Evolutionary conservation across 1,139 yeast genomes (phyloP), one percentile per base, ranked within the genome.

Genomic region (Cylindricascospora bacillispora): DNA sequence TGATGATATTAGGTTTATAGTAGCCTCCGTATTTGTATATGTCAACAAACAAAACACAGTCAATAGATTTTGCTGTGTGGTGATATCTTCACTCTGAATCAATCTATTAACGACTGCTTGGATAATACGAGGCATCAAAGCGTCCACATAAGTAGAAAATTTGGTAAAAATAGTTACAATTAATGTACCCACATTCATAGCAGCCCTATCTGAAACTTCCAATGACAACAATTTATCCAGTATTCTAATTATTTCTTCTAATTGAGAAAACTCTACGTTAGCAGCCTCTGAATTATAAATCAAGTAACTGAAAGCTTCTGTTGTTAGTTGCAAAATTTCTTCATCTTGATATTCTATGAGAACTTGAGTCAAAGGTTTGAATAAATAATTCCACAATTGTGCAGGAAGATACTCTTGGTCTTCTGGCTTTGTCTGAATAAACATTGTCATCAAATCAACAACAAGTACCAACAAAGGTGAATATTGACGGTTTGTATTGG

Each of bases 41-140:
- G 80, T 70, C 41, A 86, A 60, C 41, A 75, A 71, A 48, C 93
- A 81, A 47, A 85, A 73, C 4, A 89, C 85, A 45, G 74, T 63
- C 6, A 83, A 60, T 39, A 86, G 62, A 45, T 81, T 81, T 45
- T 83, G 93, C 18, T 78, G 69, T 0, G 93, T 74, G 2, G 78
- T 63, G 1, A 82, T 63, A 41, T 77, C 82, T 35, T 71, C 66
- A 1, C 93, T 82, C 3, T 68, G 50, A 0, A 73, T 52, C 9
- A 85, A 61, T 42, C 93, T 65, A 24, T 60, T 57, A 0, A 83
- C 76, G 0, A 92, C 77, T 0, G 93, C 93, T 32, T 71, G 69
- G 15, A 86, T 57, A 17, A 86, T 71, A 33, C 68, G 69, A 0
- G 71, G 64, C 11, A 77, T 59, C 29, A 73, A 58, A 15, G 75